Evolutionary conservation across 768 basidiomycete genomes (phyloP).

Genomic region (Porpolomopsis calyptriformis): DNA sequence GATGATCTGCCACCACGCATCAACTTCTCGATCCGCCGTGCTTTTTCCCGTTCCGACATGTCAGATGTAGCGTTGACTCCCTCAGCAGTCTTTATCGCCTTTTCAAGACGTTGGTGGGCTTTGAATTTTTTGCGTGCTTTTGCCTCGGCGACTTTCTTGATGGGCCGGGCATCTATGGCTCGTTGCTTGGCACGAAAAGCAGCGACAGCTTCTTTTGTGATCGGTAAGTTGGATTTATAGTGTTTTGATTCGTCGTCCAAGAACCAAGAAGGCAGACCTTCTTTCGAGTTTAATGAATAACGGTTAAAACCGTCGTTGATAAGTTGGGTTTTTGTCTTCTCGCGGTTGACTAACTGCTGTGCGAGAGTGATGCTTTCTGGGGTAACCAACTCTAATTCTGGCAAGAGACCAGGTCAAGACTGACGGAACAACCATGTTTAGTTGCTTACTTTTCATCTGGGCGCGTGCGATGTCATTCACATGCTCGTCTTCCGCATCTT

Average conservation of each 20-base stretch:
- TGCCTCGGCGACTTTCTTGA: slow-evolving; percentile 98
- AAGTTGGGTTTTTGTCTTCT: slow-evolving; percentile 79
- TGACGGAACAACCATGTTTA: background rate
- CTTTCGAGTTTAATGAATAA: slow-evolving; percentile 84
- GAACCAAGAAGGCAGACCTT: slow-evolving; percentile 92
- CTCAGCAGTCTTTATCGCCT: slow-evolving; percentile 93
- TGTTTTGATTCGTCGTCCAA: slow-evolving; percentile 89
- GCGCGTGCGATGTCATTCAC: slow-evolving; percentile 57
- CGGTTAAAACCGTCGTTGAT: slow-evolving; percentile 95
- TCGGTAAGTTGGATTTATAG: slow-evolving; percentile 91
- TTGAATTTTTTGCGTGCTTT: slow-evolving; percentile 95
- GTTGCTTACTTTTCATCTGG: slow-evolving; percentile 52
- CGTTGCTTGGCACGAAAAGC: slow-evolving; percentile 83
- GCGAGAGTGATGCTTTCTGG: slow-evolving; percentile 89
- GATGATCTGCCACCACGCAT: slow-evolving; percentile 72
- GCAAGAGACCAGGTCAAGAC: slow-evolving; percentile 5
- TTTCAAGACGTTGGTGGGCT: slow-evolving; percentile 75
- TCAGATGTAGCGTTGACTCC: slow-evolving; percentile 82
- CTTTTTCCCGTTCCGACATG: slow-evolving; percentile 92
- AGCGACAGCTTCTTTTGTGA: slow-evolving; percentile 89
- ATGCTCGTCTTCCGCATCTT: slow-evolving; percentile 75
- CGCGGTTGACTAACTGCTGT: slow-evolving; percentile 80
- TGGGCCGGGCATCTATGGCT: slow-evolving; percentile 90
- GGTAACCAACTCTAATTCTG: slow-evolving; percentile 76
- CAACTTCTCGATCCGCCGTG: slow-evolving; percentile 83